Evolutionary conservation across 2,329 filamentous ascomycete genomes (phyloP), one percentile per base, ranked within the genome.

Genomic region (Lecanicillium sp.): DNA sequence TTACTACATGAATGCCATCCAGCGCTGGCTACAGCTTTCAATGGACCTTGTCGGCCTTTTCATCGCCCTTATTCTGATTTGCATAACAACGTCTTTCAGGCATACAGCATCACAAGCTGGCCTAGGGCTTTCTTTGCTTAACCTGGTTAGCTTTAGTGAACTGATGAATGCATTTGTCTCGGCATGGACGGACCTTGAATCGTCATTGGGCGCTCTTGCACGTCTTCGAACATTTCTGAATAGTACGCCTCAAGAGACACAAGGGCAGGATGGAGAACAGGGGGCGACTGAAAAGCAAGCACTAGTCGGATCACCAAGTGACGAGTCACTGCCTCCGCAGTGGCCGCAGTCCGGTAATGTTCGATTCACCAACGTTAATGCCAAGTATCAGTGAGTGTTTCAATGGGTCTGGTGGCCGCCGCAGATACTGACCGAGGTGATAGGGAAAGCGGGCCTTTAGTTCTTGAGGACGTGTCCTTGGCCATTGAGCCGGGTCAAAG

Each of bases 1-100:
- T 11, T 40, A 40, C 27, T 13, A 34, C 5, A 40, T 40, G 37
- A 8, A n/a, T 8, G 28, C 19, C n/a, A 40, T 40, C 3, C 37
- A 40, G 11, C 32, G 34, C 7, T 40, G 37, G 37, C 32, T 40
- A 2, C 7, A 6, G 11, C n/a, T 40, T 9, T n/a, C 22, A 3
- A 17, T 40, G 9, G 37, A 32, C 2, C 14, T 40, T 0, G 4
- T 40, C 3, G 11, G 9, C 5, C 31, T 32, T 3, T 9, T 12
- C 2, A 8, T 40, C 18, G 37, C 37, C 20, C 18, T 34, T 2
- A 12, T 18, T 1, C 4, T 40, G 31, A 32, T 40, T 2, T 35
- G 31, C 5, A 18, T 35, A n/a, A 32, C 17, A 13, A 17, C 34
- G 7, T 40, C 27, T 27, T 14, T 12, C 9, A 9, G 4, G 1